These are phyloP conservation scores for Tulasnella sp. DNA, from an alignment of 768 basidiomycete genomes.

Conservation along the genomic window DNA sequence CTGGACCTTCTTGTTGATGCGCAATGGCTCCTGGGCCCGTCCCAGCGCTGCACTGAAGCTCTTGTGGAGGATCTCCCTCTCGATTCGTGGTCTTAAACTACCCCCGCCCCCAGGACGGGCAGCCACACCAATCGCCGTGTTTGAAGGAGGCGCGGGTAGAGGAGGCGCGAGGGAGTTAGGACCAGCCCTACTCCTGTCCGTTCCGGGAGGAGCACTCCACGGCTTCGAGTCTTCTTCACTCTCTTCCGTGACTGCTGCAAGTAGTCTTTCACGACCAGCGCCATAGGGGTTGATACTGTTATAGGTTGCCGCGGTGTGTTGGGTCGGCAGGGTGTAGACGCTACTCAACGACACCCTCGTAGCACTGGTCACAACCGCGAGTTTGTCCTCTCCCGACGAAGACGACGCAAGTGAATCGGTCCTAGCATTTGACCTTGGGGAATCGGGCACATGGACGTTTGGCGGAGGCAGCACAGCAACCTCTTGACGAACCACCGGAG, in stretches of 20 bases:
- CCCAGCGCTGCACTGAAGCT: no score
- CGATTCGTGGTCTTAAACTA: not conserved
- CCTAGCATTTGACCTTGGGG: no score
- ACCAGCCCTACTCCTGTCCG: not conserved
- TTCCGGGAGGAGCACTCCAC: no score
- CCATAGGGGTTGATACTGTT: not conserved
- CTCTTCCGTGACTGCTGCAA: no score
- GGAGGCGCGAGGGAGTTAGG: not conserved
- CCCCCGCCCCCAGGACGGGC: no score
- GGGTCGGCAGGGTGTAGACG: not conserved
- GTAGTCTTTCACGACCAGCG: no score
- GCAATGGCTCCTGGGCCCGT: not conserved
- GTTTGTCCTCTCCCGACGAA: no score
- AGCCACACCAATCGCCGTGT: slow-evolving; percentile 5
- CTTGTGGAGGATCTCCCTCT: not conserved
- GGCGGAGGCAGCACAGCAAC: not conserved
- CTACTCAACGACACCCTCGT: slow-evolving; percentile 1
- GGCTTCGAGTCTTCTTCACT: no score
- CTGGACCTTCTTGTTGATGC: not conserved
- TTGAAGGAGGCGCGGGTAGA: not conserved
- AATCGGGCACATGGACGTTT: not conserved
- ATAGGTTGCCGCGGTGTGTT: not conserved
- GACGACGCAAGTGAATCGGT: no score
- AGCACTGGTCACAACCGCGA: not conserved
- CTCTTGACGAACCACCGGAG: not conserved